Evolutionary conservation across 805 yeast species (phyloP).

Genomic region (Ogataea glucozyma): DNA sequence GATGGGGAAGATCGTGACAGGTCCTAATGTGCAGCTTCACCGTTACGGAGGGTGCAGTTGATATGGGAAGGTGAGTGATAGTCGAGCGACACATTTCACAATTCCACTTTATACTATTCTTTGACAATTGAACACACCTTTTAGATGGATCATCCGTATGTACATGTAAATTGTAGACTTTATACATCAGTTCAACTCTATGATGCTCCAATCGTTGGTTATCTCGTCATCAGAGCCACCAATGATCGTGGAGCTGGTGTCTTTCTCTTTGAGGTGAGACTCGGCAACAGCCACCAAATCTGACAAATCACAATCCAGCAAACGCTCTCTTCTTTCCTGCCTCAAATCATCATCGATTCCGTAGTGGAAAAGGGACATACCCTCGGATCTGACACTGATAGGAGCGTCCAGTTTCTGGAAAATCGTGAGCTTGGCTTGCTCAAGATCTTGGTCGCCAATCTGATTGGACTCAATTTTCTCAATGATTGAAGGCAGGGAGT

Average conservation of each 20-base stretch:
- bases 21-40: too few species aligned
- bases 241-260: slow-evolving; percentile 12
- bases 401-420: slow-evolving; percentile 95
- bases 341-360: slow-evolving; percentile 77
- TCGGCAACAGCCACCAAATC: slow-evolving; percentile 45
- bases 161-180: not conserved
- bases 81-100: too few species aligned
- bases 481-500: slow-evolving; percentile 49
- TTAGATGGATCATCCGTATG: too few species aligned
- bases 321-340: slow-evolving; percentile 73
- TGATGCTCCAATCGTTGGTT: slow-evolving; percentile 9
- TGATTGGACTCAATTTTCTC: slow-evolving; percentile 25
- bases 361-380: slow-evolving; percentile 61
- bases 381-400: slow-evolving; percentile 75
- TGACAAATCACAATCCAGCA: slow-evolving; percentile 61
- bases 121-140: too few species aligned
- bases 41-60: too few species aligned
- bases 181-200: slow-evolving; percentile 2
- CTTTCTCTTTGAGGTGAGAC: slow-evolving; percentile 2
- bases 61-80: too few species aligned
- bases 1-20: too few species aligned
- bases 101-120: too few species aligned
- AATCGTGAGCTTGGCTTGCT: slow-evolving; percentile 86
- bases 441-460: slow-evolving; percentile 59
- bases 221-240: slow-evolving; percentile 8